Evolutionary conservation across 2,329 filamentous ascomycete genomes (phyloP), one percentile per base, ranked within the genome.

Genomic region (Claviceps sp.): DNA sequence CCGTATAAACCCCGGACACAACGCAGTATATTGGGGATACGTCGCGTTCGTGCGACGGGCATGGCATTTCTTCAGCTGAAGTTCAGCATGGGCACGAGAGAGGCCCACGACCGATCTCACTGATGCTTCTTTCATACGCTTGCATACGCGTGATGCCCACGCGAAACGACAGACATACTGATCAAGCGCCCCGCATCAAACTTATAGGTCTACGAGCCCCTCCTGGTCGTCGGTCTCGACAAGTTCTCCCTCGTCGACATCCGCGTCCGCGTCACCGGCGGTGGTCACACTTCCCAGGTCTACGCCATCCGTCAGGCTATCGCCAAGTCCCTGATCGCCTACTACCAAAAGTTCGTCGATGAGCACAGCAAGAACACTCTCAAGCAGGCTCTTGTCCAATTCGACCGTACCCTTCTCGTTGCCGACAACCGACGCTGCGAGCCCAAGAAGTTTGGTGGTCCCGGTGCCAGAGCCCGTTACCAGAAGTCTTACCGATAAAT

Each of bases 291-390:
- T 61, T 95, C 88, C 56, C 90, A 96, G 76, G 82, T 95, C 76
- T 96, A 97, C 77, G 93, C 93, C 72, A 88, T 97, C 80, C 89
- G 93, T 67, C 93, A 98, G 80, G 91, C 93, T 67, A 97, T 98
- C 71, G 84, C 90, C 79, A 98, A 97, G 84, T 65, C 67, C 55
- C 62, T 71, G 54, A 68, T 71, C 63, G 68, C 89, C 75, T 96
- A 96, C 86, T 97, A 96, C 86, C 91, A 96, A 80, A 96, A 98
- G 83, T 98, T 85, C 79, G 88, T 97, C 76, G 93, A 98, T 71
- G 93, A 98, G 86, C 90, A 97, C 86, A 88, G 86, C 79, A 98
- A 98, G 87, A 96, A 97, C 84, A 81, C 89, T 77, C 83, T 98
- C 70, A 98, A 97, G 88, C 86, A 91, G 77, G 87, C 88, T 63